phyloP scores from a whole-genome alignment of 1,139 yeast genomes.

The Sugiyamaella castrensis region DNA sequence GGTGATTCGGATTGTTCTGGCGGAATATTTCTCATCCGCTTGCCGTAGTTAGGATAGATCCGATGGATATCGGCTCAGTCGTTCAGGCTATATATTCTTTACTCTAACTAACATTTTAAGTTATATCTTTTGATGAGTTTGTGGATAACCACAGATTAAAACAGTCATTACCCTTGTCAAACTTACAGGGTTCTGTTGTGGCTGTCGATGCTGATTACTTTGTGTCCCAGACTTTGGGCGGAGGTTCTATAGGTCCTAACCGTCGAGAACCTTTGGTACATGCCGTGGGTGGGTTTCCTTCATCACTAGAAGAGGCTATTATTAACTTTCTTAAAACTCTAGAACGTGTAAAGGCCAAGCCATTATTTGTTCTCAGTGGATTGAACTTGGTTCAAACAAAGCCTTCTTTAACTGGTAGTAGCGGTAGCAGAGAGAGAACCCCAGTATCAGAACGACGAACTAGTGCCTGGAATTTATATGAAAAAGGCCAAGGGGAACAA shows the following conservation, averaged over 20 bases:
- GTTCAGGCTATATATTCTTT: no score
- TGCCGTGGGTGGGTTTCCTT: conserved; percentile 83
- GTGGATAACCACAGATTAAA: conserved; percentile 68
- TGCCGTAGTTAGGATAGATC: no score
- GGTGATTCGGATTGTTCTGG: background rate
- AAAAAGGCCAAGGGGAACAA: conserved; percentile 35
- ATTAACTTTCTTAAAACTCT: conserved; percentile 63
- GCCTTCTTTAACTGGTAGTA: conserved; percentile 19
- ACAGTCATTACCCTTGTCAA: conserved; percentile 60
- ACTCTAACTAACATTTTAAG: conserved; percentile 27
- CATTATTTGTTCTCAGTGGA: conserved; percentile 74
- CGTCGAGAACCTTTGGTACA: conserved; percentile 70
- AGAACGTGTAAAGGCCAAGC: conserved; percentile 61
- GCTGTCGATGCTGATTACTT: conserved; percentile 89
- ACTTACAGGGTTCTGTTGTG: conserved; percentile 62
- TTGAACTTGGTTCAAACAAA: conserved; percentile 32
- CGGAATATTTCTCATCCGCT: no score
- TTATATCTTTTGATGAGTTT: conserved; percentile 68
- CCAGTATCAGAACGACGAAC: conserved; percentile 26
- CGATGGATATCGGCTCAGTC: no score
- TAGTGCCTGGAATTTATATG: conserved; percentile 40
- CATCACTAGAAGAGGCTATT: conserved; percentile 52
- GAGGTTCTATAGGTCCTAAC: conserved; percentile 36
- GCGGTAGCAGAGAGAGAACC: conserved; percentile 2
- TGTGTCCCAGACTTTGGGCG: conserved; percentile 53